Percentiles rank a stretch among this genome's conserved stretches.
Conservation (phyloP, 2,329 filamentous ascomycete species). For the Triangularia verruculosa region DNA sequence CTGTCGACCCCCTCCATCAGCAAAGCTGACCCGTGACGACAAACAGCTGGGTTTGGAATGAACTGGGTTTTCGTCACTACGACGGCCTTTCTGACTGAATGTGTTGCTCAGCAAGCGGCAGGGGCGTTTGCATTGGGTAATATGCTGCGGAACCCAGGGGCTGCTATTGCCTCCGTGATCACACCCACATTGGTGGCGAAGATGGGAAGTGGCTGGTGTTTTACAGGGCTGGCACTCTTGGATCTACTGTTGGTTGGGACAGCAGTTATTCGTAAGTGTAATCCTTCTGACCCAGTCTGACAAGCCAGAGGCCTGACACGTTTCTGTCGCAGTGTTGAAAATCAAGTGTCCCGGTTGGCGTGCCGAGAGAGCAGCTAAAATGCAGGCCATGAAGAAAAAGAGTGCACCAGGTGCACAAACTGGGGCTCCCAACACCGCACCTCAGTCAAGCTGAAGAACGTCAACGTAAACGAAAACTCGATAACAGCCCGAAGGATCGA, state of each 20-base stretch:
- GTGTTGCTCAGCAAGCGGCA: conserved; percentile 18
- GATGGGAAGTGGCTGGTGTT: conserved; percentile 19
- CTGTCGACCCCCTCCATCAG: neutral
- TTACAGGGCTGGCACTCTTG: conserved; percentile 12
- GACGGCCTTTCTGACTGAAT: conserved; percentile 19
- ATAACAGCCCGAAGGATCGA: too few species aligned
- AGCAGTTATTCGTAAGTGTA: conserved; percentile 17
- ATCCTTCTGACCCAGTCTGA: neutral
- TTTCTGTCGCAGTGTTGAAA: conserved; percentile 5
- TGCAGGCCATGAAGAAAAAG: conserved; percentile 1
- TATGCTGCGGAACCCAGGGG: conserved; percentile 16
- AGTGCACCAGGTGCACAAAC: too few species aligned
- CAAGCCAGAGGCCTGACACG: neutral
- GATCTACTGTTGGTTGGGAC: conserved; percentile 15
- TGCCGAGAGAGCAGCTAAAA: conserved; percentile 3
- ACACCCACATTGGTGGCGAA: conserved; percentile 14
- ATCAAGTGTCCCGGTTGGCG: conserved; percentile 9
- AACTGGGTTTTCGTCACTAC: conserved; percentile 22
- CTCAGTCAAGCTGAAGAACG: too few species aligned
- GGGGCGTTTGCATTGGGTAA: conserved; percentile 20
- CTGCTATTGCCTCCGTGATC: conserved; percentile 13
- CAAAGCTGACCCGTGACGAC: neutral
- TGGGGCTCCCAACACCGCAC: too few species aligned
- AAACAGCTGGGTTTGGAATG: conserved; percentile 18
- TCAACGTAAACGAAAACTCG: too few species aligned